Evolutionary conservation across 2,329 filamentous ascomycete species (phyloP).

Genomic region (Aspergillus cejpii): DNA sequence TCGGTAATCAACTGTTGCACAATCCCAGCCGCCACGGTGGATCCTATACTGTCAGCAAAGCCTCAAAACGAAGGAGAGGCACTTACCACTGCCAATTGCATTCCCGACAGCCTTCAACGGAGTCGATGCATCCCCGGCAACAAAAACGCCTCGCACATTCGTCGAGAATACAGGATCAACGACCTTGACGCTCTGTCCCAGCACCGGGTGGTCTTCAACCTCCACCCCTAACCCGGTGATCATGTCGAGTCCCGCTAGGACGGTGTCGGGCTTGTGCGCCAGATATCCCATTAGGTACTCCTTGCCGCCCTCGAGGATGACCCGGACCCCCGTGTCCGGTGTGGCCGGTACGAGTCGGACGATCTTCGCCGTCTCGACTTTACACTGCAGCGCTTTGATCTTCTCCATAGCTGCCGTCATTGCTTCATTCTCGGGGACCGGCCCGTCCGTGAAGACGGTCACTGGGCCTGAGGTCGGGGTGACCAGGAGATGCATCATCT

Average conservation of each 20-base stretch:
- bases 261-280: not conserved
- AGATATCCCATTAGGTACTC: not conserved
- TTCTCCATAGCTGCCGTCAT: not conserved
- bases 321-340: not conserved
- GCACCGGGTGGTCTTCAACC: not conserved
- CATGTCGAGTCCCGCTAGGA: not conserved
- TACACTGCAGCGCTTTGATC: not conserved
- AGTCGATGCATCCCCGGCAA: conserved; percentile 46
- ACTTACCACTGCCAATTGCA: conserved; percentile 7
- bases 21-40: not conserved
- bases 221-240: not conserved
- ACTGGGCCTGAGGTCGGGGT: not conserved
- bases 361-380: not conserved
- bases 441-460: not conserved
- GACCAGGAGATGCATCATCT: not conserved
- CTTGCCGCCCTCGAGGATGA: not conserved
- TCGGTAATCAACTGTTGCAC: not conserved
- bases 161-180: conserved; percentile 26
- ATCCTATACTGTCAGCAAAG: not conserved
- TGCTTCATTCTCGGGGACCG: not conserved
- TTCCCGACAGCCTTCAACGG: conserved; percentile 10
- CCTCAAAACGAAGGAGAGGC: not conserved
- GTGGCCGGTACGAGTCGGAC: not conserved
- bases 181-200: not conserved
- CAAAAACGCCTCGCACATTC: conserved; percentile 48